These are phyloP conservation scores for Cercophora samala DNA, from an alignment of 495 filamentous ascomycete species.

Conservation along the genomic window DNA sequence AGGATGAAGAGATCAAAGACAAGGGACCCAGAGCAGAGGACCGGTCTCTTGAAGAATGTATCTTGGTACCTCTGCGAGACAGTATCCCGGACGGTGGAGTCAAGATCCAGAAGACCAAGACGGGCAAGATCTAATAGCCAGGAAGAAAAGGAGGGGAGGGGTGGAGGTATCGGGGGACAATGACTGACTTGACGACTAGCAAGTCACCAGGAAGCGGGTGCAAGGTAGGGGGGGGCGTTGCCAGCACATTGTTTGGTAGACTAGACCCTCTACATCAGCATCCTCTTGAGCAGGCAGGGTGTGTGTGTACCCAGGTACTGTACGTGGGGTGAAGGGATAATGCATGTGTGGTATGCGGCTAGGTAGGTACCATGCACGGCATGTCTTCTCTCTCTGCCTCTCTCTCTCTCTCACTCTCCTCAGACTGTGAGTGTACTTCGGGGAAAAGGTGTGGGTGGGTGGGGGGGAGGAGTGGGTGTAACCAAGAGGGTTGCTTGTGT, in stretches of 20 bases:
- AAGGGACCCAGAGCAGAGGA: constrained; percentile 10
- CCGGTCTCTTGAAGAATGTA: background rate
- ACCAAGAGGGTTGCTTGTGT: background rate
- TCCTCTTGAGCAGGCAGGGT: constrained; percentile 14
- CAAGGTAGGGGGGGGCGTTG: constrained; percentile 21
- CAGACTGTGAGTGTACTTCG: constrained; percentile 5
- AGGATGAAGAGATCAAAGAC: constrained; percentile 15
- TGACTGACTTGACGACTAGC: constrained; percentile 5
- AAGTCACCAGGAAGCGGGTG: constrained; percentile 14
- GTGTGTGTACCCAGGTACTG: constrained; percentile 17
- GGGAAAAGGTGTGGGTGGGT: constrained; percentile 5
- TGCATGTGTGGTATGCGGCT: constrained; percentile 13
- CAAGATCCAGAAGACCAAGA: constrained; percentile 8
- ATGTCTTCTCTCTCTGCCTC: constrained; percentile 6
- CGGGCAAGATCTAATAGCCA: background rate
- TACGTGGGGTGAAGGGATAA: constrained; percentile 14
- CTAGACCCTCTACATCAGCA: constrained; percentile 19
- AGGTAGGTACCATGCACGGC: constrained; percentile 16
- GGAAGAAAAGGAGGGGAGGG: constrained; percentile 8
- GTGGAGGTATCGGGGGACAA: constrained; percentile 1
- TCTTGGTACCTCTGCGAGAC: constrained; percentile 12
- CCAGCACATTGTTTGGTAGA: constrained; percentile 30
- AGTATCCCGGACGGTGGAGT: constrained; percentile 15
- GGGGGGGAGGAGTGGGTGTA: constrained; percentile 10
- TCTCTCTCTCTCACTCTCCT: background rate